Evolutionary conservation across 176 grass and related monocot genomes (phyloP), one percentile per base, ranked within the genome.

Genomic region (Aegilops tauschii): DNA sequence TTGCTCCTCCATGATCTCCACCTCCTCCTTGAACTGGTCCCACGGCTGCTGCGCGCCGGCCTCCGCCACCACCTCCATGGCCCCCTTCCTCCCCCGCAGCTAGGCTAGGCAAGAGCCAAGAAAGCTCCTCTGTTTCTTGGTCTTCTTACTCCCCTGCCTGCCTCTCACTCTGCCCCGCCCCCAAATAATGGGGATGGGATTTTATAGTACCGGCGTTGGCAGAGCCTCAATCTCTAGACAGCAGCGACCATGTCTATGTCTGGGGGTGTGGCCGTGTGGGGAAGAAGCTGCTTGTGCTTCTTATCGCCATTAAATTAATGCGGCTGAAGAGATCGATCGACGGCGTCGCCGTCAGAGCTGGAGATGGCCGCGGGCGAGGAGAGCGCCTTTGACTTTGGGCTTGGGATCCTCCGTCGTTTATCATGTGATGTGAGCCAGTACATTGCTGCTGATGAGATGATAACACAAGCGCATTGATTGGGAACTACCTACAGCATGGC

Each of bases 31-130:
- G 66, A 81, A 77, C 79, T 45, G 70, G 25, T 69, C 81, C 92
- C 88, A 88, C n/a, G 56, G 42, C 40, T 42, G 85, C 62, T 21
- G 56, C 56, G 14, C 5, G 50, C 50, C 50, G 16, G 50, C 50
- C 70, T 93, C 87, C 52, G 82, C 88, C 63, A 83, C 92, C 76
- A 87, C 83, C 76, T 88, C 88, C 92, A 91, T 88, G 49, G 84
- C 42, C 1, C 32, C 12, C 39, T 61, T 12, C 13, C 42, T 30
- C 25, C 6, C 30, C 35, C 3, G 18, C 18, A 21, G 6, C 54
- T 3, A 54, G 16, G 16, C 54, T 58, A 59, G 54, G 44, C 62
- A 40, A 67, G 13, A 40, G 1, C 23, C 70, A 45, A 70, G 18
- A 70, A 20, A 69, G 34, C 58, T 63, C 6, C 20, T 14, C 20